Evolutionary conservation across 2,329 filamentous ascomycete genomes (phyloP).

Genomic region (Dactylellina sp.): DNA sequence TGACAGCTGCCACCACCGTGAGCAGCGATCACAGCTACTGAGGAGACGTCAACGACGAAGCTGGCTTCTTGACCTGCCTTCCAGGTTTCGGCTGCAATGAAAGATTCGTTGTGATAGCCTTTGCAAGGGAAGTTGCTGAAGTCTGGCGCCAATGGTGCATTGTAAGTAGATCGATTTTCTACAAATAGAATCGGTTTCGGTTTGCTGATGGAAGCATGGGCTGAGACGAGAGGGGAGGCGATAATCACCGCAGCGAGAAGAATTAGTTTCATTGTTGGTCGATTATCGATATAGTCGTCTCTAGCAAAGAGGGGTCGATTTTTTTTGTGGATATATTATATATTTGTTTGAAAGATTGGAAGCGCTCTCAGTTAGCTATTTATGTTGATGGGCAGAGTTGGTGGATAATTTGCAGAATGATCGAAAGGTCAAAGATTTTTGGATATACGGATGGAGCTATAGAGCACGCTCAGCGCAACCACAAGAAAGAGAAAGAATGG

Average conservation of each 20-base stretch:
- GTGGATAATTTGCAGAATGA: conserved; percentile 20
- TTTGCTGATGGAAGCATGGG: conserved; percentile 70
- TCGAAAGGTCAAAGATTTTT: not conserved
- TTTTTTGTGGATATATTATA: not conserved
- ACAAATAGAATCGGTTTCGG: conserved; percentile 70
- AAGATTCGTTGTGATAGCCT: conserved; percentile 68
- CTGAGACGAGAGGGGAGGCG: conserved; percentile 65
- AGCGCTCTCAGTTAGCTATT: not conserved
- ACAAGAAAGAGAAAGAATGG: conserved; percentile 1
- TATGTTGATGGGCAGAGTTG: not conserved
- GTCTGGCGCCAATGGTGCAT: conserved; percentile 71
- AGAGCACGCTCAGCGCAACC: conserved; percentile 29
- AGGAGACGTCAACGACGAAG: conserved; percentile 41
- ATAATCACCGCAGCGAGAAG: conserved; percentile 64
- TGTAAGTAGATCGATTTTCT: conserved; percentile 71
- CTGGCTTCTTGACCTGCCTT: conserved; percentile 54
- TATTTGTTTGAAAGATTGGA: not conserved
- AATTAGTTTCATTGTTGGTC: conserved; percentile 29
- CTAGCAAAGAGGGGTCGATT: conserved; percentile 1
- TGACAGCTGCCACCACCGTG: conserved; percentile 96
- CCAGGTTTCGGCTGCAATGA: conserved; percentile 46
- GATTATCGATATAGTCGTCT: conserved; percentile 18
- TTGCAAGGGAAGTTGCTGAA: conserved; percentile 82
- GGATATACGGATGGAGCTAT: conserved; percentile 11
- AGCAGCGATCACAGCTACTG: conserved; percentile 72